Base-by-base conservation (phyloP, 2,329 filamentous ascomycete species). In the Myotisia sp. region DNA sequence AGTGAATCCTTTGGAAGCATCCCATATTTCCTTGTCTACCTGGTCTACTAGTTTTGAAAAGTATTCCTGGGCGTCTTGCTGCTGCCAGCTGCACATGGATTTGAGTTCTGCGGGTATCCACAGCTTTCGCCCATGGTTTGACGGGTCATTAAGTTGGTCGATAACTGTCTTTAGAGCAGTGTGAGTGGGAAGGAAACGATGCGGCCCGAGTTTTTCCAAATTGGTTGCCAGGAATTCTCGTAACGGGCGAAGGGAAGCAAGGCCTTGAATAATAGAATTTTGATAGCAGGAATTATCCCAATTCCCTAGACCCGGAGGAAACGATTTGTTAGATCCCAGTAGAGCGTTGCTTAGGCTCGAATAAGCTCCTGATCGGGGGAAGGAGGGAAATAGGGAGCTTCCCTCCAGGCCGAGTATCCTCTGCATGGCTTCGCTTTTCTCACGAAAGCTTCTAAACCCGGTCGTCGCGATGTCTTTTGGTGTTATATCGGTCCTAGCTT, bases 1-100 rank as follows among this genome's bases (percentile, higher is more conserved):
- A 46, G 63, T 54, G 52, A 64, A 43, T 39, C 53, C 48, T 36
- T 55, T 50, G 38, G 59, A 60, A 29, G 67, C 66, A 44, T 66
- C 69, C 13, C 64, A 61, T 26, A 83, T 65, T 50, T 92, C 83
- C 48, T 78, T 79, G 48, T 94, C 83, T 18, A 93, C 65, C 46
- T 86, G 77, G 44, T 87, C 84, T 30, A 94, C 58, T 9, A 98
- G 68, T 49, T 87, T 92, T 10, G 84, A 87, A 48, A 82, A 94
- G 55, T 95, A 98, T 55, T 98, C 90, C 52, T 95, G 90, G 4
- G 90, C 90, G 58, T 98, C 90, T 57, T 98, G 90, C 53, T 95
- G 90, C 46, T 92, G 81, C 73, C 81, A 92, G 19, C 82, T 93
- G 55, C 79, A 87, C 78, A 95, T 92, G 6, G 77, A 86, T 57